Conservation (phyloP, 73 alveolate species). For the Durusdinium trenchii region DNA sequence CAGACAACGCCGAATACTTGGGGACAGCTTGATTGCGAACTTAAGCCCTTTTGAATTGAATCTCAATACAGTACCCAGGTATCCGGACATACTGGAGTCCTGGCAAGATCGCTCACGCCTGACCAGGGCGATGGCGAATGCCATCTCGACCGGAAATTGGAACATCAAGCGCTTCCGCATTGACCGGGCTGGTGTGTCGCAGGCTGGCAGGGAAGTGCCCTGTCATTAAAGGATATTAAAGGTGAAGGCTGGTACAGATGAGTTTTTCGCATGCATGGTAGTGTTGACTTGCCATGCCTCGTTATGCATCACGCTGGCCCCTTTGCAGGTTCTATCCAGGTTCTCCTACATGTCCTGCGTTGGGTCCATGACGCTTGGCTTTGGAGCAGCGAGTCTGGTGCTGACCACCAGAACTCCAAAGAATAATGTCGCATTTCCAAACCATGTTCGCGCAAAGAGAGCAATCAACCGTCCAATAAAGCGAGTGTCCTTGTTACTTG, state of each 20-base stretch:
- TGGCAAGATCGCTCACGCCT: slow-evolving; percentile 89
- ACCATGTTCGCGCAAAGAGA: too few species aligned
- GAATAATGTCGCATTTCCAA: too few species aligned
- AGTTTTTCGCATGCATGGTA: too few species aligned
- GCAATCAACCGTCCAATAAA: too few species aligned
- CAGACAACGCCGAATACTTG: too few species aligned
- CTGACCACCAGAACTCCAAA: not conserved
- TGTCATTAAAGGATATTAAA: too few species aligned
- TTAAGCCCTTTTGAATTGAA: too few species aligned
- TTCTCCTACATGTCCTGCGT: slow-evolving; percentile 92
- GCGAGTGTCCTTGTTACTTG: too few species aligned
- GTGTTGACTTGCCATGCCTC: not conserved
- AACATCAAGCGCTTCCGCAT: slow-evolving; percentile 99
- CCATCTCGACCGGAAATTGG: slow-evolving; percentile 99
- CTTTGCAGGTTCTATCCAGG: slow-evolving; percentile 81
- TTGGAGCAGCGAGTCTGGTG: not conserved
- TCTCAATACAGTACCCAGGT: too few species aligned
- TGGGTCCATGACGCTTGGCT: slow-evolving; percentile 91
- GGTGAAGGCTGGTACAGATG: too few species aligned
- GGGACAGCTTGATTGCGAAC: too few species aligned
- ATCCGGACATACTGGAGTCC: slow-evolving; percentile 72
- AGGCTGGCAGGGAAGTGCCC: slow-evolving; percentile 79
- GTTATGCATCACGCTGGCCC: not conserved
- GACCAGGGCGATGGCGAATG: slow-evolving; percentile 97
- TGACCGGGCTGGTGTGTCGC: slow-evolving; percentile 99